phyloP scores from a whole-genome alignment of 257 asterid genomes.

The Solanum medicagineum region DNA sequence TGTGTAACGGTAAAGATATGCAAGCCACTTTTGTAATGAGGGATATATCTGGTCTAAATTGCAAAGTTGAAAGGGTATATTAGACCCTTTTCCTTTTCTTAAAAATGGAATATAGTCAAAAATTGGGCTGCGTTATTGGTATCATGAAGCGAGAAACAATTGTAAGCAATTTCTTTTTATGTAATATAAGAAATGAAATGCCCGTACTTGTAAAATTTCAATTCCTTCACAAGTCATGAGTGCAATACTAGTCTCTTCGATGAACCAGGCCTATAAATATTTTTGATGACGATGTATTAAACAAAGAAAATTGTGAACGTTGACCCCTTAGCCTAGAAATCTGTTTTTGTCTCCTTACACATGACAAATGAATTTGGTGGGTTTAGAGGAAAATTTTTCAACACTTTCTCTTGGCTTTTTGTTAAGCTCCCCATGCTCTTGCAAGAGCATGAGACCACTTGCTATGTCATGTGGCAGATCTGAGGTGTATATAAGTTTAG shows the following conservation, averaged over 20 bases:
- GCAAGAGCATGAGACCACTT: no score
- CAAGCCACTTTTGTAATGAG: no score
- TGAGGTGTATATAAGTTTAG: no score
- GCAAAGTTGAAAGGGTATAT: no score
- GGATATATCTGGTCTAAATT: no score
- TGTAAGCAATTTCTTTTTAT: background rate
- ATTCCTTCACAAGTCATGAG: background rate
- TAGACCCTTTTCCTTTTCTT: no score
- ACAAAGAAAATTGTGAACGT: background rate
- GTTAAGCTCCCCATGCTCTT: no score
- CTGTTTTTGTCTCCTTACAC: background rate
- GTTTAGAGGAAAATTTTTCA: background rate
- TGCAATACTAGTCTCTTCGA: background rate
- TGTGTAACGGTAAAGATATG: no score
- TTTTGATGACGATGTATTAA: background rate
- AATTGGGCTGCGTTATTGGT: no score
- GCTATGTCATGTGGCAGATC: no score
- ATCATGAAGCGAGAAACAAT: background rate
- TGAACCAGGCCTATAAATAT: background rate
- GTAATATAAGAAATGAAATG: background rate
- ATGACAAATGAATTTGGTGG: background rate
- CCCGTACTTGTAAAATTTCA: background rate
- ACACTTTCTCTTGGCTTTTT: no score
- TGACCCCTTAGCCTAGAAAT: background rate
- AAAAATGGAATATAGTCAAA: no score